A percentile compares a stretch with the other conserved stretches of the same genome.
These are phyloP conservation scores for Trichoderma sp. DNA, from an alignment of 2,329 filamentous ascomycete genomes.

Conservation along the genomic window DNA sequence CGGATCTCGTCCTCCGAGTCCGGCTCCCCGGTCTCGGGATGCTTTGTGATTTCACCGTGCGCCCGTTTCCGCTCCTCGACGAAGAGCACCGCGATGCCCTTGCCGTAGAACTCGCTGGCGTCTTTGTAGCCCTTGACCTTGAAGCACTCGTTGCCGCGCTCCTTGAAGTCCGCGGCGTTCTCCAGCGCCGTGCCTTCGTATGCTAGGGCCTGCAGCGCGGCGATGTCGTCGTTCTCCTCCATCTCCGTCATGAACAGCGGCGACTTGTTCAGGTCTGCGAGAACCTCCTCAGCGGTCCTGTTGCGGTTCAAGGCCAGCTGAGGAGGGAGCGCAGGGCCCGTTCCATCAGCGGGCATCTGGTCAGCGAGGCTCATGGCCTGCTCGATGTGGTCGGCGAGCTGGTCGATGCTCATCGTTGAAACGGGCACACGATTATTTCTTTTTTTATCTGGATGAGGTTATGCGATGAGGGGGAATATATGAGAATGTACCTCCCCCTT, in stretches of 20 bases:
- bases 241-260: slow-evolving; percentile 97
- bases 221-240: slow-evolving; percentile 78
- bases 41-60: slow-evolving; percentile 34
- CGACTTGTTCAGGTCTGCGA: slow-evolving; percentile 56
- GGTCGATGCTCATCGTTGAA: slow-evolving; percentile 39
- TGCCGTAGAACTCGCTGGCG: slow-evolving; percentile 87
- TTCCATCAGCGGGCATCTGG: slow-evolving; percentile 25
- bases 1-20: slow-evolving; percentile 54
- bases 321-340: slow-evolving; percentile 46
- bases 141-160: slow-evolving; percentile 89
- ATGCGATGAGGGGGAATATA: not conserved
- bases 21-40: slow-evolving; percentile 28
- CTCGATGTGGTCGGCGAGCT: slow-evolving; percentile 43
- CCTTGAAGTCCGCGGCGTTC: slow-evolving; percentile 79
- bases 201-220: slow-evolving; percentile 83
- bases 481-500: not conserved
- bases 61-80: slow-evolving; percentile 58
- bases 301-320: slow-evolving; percentile 38
- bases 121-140: slow-evolving; percentile 70
- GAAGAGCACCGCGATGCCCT: slow-evolving; percentile 72
- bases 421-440: not conserved
- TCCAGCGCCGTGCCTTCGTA: slow-evolving; percentile 90
- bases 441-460: not conserved
- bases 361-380: slow-evolving; percentile 30
- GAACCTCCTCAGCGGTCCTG: slow-evolving; percentile 54